These are phyloP conservation scores for Alternaria arborescens DNA, from an alignment of 2,329 filamentous ascomycete species.

Conservation along the genomic window DNA sequence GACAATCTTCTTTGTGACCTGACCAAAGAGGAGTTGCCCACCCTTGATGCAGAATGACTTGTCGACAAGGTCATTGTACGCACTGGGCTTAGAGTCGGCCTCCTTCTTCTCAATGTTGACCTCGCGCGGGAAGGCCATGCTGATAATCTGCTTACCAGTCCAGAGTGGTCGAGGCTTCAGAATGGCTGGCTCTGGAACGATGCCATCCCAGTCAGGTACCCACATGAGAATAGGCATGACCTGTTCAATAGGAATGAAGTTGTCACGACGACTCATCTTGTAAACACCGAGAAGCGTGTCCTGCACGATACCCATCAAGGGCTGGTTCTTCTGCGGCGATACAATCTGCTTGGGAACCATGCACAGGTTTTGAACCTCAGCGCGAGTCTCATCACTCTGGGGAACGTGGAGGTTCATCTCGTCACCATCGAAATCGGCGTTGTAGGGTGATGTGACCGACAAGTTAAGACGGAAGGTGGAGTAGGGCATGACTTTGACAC, in stretches of 20 bases:
- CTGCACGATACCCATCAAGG: slow-evolving; percentile 99
- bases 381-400: slow-evolving; percentile 94
- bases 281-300: slow-evolving; percentile 96
- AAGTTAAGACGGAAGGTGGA: slow-evolving; percentile 98
- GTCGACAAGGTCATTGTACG: slow-evolving; percentile 73
- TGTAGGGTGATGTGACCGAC: slow-evolving; percentile 98
- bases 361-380: slow-evolving; percentile 92
- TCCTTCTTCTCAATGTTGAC: slow-evolving; percentile 73
- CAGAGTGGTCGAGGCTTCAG: slow-evolving; percentile 90
- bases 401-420: slow-evolving; percentile 99
- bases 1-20: slow-evolving; percentile 92
- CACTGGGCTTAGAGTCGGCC: slow-evolving; percentile 63
- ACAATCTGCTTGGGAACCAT: slow-evolving; percentile 99
- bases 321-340: slow-evolving; percentile 94
- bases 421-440: slow-evolving; percentile 99
- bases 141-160: slow-evolving; percentile 98
- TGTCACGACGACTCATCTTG: slow-evolving; percentile 93
- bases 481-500: slow-evolving; percentile 97
- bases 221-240: slow-evolving; percentile 98
- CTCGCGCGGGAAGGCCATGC: slow-evolving; percentile 86
- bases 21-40: slow-evolving; percentile 88
- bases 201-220: slow-evolving; percentile 97
- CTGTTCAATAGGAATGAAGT: slow-evolving; percentile 87
- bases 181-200: slow-evolving; percentile 93
- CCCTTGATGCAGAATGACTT: slow-evolving; percentile 83